Base-by-base conservation (phyloP, 2,329 filamentous ascomycete genomes). In the Fusarium camptoceras region DNA sequence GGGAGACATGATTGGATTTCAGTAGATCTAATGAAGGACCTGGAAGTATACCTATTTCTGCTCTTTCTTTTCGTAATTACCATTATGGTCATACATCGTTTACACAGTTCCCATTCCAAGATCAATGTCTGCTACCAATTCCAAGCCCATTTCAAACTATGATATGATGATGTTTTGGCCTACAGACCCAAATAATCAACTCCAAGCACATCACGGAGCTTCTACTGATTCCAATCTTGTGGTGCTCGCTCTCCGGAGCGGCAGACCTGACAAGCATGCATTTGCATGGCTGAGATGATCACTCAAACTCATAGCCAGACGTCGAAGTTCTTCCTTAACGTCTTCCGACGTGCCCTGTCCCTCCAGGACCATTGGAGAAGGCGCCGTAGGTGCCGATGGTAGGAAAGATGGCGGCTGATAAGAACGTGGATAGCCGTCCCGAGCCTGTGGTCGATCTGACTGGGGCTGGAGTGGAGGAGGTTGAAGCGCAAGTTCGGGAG, bases 1-100 rank as follows among this genome's bases (percentile, higher is more conserved):
- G 82, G 94, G 94, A 2, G 88, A 93, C 66, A 78, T 89, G 81
- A 82, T 88, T 51, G 82, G 80, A 3, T 82, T 79, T 30, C 60
- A 59, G 43, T 76, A 51, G 54, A 27, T 20, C 12, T 24, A 30
- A 31, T 8, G 22, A 9, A 47, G 7, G 27, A 47, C 16, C 12
- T 16, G 16, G 22, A 34, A 39, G 20, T 41, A 30, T 22, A 9
- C 16, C 15, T 30, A 30, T 59, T 46, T 47, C 54, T 56, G 34
- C 44, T 43, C 41, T 44, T 69, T 69, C 43, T 66, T 66, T 66
- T 66, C 68, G 50, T 71, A 41, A 57, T 66, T 62, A 47, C 24
- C 39, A 65, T 56, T 51, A 58, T 56, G 44, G 51, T 66, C 49
- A 59, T 71, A 55, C 47, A 30, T 60, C 53, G 30, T 49, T 34